Conservation (phyloP, 371 early-diverging fungal species). For the Mortierella sp. region DNA sequence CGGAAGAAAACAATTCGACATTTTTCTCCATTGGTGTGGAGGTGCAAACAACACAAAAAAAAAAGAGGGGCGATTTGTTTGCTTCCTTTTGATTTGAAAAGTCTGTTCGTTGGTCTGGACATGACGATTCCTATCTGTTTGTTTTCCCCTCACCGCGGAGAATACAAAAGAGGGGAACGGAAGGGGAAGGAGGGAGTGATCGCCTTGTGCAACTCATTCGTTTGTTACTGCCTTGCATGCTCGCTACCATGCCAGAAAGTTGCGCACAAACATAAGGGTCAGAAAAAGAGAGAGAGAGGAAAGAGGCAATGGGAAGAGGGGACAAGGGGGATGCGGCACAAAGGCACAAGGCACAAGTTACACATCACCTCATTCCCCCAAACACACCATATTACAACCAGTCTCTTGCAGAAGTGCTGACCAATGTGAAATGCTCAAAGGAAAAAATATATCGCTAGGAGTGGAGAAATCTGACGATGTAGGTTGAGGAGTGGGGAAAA, state of each 20-base stretch:
- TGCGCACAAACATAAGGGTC: neutral
- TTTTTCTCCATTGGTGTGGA: neutral
- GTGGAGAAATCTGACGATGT: neutral
- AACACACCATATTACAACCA: slow-evolving; percentile 4
- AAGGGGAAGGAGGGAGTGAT: neutral
- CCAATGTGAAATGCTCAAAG: slow-evolving; percentile 17
- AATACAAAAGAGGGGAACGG: neutral
- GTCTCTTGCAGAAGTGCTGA: slow-evolving; percentile 16
- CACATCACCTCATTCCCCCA: neutral
- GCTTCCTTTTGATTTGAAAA: neutral
- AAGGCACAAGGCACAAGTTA: slow-evolving; percentile 1
- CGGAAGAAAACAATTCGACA: neutral
- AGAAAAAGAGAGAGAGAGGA: neutral
- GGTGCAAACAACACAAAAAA: neutral
- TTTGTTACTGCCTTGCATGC: neutral
- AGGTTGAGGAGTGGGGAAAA: neutral
- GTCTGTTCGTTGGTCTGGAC: neutral
- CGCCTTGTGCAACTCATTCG: neutral
- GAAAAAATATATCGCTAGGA: neutral
- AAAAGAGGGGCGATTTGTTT: neutral
- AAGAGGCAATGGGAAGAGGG: neutral
- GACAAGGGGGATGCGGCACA: neutral
- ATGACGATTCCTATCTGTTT: neutral
- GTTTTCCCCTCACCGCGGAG: neutral
- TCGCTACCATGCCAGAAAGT: neutral